Conservation (phyloP, 495 filamentous ascomycete genomes). For the Neurospora sp. region DNA sequence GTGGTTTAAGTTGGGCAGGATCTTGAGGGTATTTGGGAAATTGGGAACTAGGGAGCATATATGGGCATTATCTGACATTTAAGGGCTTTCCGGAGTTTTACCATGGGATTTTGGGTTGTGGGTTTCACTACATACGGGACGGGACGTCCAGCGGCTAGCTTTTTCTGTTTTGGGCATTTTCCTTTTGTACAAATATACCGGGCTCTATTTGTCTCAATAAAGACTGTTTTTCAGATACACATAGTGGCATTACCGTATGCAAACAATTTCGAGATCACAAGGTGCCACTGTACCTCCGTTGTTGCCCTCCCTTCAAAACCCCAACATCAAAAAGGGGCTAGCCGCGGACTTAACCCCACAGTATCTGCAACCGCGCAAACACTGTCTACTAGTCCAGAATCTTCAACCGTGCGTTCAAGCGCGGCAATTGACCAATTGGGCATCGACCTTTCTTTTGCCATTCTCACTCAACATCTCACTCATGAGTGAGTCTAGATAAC, state of each 20-base stretch:
- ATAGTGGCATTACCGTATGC: no score
- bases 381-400: background rate
- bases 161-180: background rate
- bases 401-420: background rate
- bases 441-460: background rate
- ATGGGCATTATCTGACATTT: background rate
- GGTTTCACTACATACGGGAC: background rate
- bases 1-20: slow-evolving; percentile 40
- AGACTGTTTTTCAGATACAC: no score
- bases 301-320: background rate
- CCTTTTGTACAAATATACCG: no score
- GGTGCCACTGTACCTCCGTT: no score
- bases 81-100: background rate
- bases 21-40: background rate
- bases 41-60: background rate
- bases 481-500: background rate
- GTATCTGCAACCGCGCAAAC: background rate
- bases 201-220: no score
- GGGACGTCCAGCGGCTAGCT: background rate
- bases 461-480: background rate
- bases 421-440: background rate
- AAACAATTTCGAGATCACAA: no score
- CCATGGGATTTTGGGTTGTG: background rate
- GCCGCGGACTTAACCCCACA: background rate
- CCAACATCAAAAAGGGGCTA: background rate